Base-by-base conservation (phyloP, 345 rosid genomes). In the Pseudoturritis turrita region DNA sequence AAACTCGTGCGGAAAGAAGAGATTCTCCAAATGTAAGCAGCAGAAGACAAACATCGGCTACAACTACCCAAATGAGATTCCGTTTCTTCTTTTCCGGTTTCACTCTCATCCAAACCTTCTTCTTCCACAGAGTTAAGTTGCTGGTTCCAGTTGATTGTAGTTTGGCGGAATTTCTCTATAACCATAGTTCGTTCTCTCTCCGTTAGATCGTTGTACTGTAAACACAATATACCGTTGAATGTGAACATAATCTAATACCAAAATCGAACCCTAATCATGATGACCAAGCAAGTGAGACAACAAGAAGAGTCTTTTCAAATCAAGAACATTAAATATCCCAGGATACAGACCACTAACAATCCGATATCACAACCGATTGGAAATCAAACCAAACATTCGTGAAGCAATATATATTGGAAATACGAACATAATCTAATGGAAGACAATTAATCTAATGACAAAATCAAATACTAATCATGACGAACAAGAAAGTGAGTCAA, bases 1-100 rank as follows among this genome's bases (percentile, higher is more conserved):
- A 73, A 73, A 93, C 78, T 6, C 88, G 79, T 19, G 98, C 87
- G 28, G 87, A 70, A 28, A 90, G 73, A 21, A 89, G 51, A 0
- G 86, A 77, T 59, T 93, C 94, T 21, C 97, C 91, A 1, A 87
- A 79, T 64, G 88, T 65, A 75, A 84, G 57, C 25, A 87, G 70
- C 0, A 91, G 96, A 76, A 90, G 96, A 78, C 96, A 93, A 62
- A 87, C 83, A 79, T 90, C 97, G 0, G 96, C 89, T 11, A 85
- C 87, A 19, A 93, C 89, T 28, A 89, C 79, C 81, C n/a, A 90
- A 64, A 75, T 75, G 81, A 23, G 97, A 90, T 75, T 84, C 85
- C 35, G 62, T 78, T 43, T 82, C 87, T 19, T 78, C 83, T 55
- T 80, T 70, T 52, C 60, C 81, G 4, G 26, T 60, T 65, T 75